Conservation (phyloP, 208 protist species). For the Acanthamoeba castellanii region DNA sequence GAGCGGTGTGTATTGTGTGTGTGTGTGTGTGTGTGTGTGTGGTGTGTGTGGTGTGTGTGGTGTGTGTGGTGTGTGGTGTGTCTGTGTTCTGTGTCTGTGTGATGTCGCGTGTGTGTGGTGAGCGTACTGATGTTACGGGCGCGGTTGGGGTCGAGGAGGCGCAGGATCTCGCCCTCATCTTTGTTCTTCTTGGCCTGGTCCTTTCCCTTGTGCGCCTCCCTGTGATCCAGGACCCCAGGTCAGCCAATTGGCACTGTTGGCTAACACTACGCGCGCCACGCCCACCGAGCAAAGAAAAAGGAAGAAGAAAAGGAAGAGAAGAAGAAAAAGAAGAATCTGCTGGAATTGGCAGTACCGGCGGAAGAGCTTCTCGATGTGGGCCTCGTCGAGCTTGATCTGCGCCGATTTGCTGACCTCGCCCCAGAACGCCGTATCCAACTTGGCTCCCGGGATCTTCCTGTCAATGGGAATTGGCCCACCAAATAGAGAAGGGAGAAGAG, state of each 20-base stretch:
- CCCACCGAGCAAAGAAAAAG: too few relatives aligned
- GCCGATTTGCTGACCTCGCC: background rate
- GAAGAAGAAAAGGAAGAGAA: too few relatives aligned
- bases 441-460: constrained; percentile 50
- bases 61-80: background rate
- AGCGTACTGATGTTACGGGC: constrained; percentile 42
- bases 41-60: background rate
- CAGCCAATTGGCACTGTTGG: too few relatives aligned
- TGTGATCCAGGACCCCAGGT: background rate
- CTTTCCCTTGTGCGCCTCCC: background rate
- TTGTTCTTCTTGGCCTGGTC: background rate
- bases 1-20: background rate
- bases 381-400: background rate
- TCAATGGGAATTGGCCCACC: background rate
- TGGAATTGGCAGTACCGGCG: background rate
- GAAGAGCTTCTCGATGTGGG: constrained; percentile 39
- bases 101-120: background rate
- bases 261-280: too few relatives aligned
- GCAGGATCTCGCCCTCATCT: constrained; percentile 2
- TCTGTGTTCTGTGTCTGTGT: too few relatives aligned
- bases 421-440: constrained; percentile 24
- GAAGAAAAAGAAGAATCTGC: too few relatives aligned
- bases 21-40: background rate
- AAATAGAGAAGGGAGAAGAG: background rate
- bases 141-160: constrained; percentile 14